Evolutionary conservation across 108 stramenopile genomes (phyloP).

Genomic region (Nitzschia inconspicua): DNA sequence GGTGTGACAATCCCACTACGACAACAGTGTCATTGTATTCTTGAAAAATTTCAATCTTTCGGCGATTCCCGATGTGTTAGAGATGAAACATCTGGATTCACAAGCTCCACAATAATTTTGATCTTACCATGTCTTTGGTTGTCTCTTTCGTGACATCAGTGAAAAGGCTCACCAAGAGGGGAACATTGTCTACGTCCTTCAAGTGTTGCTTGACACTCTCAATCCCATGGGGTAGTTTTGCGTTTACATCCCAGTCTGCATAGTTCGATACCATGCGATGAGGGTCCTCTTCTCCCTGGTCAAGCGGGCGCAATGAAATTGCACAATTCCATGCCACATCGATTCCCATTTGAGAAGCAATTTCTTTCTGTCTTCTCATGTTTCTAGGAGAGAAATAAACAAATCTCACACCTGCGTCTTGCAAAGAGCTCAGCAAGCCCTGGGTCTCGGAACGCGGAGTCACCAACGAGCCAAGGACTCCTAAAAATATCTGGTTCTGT

Average conservation of each 20-base stretch:
- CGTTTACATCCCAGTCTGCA: conserved; percentile 98
- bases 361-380: conserved; percentile 95
- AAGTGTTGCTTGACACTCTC: conserved; percentile 83
- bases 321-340: conserved; percentile 96
- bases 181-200: conserved; percentile 94
- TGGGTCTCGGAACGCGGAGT: conserved; percentile 90
- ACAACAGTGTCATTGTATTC: conserved; percentile 84
- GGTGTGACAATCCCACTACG: conserved; percentile 69
- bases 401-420: conserved; percentile 92
- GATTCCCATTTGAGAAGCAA: conserved; percentile 89
- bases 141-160: conserved; percentile 92
- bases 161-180: conserved; percentile 92
- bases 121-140: conserved; percentile 86
- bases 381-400: conserved; percentile 97
- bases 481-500: conserved; percentile 92
- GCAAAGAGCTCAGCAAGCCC: conserved; percentile 69
- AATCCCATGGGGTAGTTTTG: conserved; percentile 91
- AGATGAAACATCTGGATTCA: too few species aligned
- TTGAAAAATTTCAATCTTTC: conserved; percentile 78
- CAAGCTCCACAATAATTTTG: too few species aligned
- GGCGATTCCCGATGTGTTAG: too few species aligned
- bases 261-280: conserved; percentile 91
- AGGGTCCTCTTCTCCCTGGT: conserved; percentile 71
- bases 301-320: conserved; percentile 83
- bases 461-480: conserved; percentile 89